These are phyloP conservation scores for Aspergillus fischeri DNA, from an alignment of 2,329 filamentous ascomycete genomes.

Conservation along the genomic window DNA sequence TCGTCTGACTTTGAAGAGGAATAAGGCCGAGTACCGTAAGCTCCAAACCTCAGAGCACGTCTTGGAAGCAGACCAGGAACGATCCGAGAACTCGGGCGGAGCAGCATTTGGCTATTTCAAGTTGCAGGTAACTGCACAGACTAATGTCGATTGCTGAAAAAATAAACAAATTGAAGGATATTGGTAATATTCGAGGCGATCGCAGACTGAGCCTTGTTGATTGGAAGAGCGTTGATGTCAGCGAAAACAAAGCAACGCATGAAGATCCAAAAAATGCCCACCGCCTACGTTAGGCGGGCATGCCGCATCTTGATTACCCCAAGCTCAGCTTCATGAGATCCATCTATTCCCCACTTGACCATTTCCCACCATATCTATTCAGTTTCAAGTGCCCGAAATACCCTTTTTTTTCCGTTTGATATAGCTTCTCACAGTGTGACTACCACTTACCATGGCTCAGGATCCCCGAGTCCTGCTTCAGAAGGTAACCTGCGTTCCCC, in stretches of 20 bases:
- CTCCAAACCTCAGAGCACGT: background rate
- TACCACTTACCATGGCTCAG: constrained; percentile 58
- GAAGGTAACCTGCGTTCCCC: constrained; percentile 53
- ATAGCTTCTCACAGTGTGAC: background rate
- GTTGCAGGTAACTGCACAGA: background rate
- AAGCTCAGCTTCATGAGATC: background rate
- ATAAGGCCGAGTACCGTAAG: constrained; percentile 14
- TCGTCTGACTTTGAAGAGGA: constrained; percentile 22
- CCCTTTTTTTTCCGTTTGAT: background rate
- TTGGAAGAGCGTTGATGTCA: background rate
- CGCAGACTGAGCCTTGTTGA: background rate
- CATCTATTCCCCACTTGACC: constrained; percentile 3
- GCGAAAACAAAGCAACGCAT: constrained; percentile 2
- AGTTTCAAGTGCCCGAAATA: background rate
- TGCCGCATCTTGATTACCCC: constrained; percentile 1
- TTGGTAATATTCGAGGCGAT: too few species aligned
- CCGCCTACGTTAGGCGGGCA: constrained; percentile 15
- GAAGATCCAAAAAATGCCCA: constrained; percentile 13
- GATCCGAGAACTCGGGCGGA: constrained; percentile 13
- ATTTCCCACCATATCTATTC: background rate
- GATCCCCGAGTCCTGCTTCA: constrained; percentile 75
- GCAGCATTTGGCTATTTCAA: background rate
- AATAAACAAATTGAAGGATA: too few species aligned
- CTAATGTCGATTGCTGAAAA: too few species aligned
- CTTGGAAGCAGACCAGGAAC: background rate